Evolutionary conservation across 139 green algal species (phyloP).

Genomic region (Limnomonas spitsbergensis): DNA sequence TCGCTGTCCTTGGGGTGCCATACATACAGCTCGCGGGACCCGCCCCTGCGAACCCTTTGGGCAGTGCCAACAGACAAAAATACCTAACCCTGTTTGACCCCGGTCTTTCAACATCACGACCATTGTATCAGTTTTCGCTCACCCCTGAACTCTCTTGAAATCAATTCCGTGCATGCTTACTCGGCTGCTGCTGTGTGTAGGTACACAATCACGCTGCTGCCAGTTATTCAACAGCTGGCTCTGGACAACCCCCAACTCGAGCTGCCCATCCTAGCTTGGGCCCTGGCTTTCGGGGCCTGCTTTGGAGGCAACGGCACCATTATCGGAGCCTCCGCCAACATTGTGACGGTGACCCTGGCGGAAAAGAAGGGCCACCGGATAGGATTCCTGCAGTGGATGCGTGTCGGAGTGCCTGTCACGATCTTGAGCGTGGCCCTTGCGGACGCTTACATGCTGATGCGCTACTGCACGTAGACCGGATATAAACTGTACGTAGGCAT

Average conservation of each 20-base stretch:
- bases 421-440: constrained; percentile 19
- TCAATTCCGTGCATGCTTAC: no score
- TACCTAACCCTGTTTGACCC: no score
- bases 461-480: constrained; percentile 16
- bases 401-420: constrained; percentile 20
- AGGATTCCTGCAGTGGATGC: constrained; percentile 27
- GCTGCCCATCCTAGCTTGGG: neutral
- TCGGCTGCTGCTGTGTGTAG: constrained; percentile 15
- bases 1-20: no score
- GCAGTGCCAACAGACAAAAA: no score
- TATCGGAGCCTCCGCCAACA: constrained; percentile 37
- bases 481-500: no score
- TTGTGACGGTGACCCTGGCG: constrained; percentile 27
- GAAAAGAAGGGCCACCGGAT: constrained; percentile 17
- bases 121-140: no score
- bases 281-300: constrained; percentile 31
- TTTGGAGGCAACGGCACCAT: constrained; percentile 41
- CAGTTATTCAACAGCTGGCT: constrained; percentile 48
- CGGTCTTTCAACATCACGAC: no score
- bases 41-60: no score
- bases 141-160: no score
- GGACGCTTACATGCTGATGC: constrained; percentile 30
- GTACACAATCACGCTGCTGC: constrained; percentile 53
- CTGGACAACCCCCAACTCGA: neutral
- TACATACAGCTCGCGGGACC: no score